Conservation (phyloP, 2,329 filamentous ascomycete genomes). For the Sarocladium kiliense region DNA sequence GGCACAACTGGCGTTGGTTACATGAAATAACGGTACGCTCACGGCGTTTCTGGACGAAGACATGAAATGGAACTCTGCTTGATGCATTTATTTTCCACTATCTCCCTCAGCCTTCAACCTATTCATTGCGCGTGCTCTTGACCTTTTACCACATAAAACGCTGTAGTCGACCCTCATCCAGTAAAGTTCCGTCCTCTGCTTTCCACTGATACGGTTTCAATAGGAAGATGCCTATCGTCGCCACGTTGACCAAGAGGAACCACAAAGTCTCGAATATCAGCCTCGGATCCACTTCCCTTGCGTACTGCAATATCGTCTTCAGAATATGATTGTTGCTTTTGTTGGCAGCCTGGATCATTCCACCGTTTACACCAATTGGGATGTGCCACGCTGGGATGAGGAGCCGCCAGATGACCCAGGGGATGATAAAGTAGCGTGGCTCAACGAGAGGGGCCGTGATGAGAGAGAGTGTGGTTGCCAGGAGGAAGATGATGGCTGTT, state of each 20-base stretch:
- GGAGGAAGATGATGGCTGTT: conserved; percentile 52
- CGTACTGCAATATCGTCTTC: conserved; percentile 6
- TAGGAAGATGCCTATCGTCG: conserved; percentile 68
- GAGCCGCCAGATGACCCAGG: conserved; percentile 89
- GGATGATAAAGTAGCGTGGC: conserved; percentile 91
- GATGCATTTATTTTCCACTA: background rate
- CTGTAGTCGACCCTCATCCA: conserved; percentile 57
- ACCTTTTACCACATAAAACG: conserved; percentile 85
- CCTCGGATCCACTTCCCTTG: conserved; percentile 36
- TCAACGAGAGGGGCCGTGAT: conserved; percentile 90
- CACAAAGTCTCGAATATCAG: conserved; percentile 60
- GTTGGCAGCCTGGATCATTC: background rate
- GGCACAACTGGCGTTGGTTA: background rate
- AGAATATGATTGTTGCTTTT: background rate
- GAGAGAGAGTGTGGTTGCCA: conserved; percentile 71
- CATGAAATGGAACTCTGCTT: conserved; percentile 2
- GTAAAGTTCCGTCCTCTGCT: conserved; percentile 41
- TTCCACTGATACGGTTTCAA: conserved; percentile 63
- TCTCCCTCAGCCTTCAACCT: too few relatives aligned
- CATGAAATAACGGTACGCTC: background rate
- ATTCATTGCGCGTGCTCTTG: background rate
- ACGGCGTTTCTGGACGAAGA: conserved; percentile 4
- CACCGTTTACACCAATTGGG: background rate
- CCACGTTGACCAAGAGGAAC: conserved; percentile 60
- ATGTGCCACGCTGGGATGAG: conserved; percentile 56